Evolutionary conservation across 1,139 yeast species (phyloP).

Genomic region (Magnusiomyces tetraspermus): DNA sequence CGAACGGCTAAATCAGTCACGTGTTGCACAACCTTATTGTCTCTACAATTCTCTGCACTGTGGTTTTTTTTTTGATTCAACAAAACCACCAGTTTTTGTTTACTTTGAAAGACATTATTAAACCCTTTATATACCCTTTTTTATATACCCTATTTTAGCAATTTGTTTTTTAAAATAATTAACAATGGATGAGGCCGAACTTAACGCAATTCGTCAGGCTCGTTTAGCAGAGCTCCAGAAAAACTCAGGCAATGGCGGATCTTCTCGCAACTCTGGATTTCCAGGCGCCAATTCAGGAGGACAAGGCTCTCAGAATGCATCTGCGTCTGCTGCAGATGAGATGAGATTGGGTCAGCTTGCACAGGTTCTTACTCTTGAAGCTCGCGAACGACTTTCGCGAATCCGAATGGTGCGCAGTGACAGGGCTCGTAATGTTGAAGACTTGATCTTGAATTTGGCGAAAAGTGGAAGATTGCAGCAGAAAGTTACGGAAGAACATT

Average conservation of each 20-base stretch:
- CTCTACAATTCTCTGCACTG: no score
- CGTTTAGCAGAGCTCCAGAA: slow-evolving; percentile 73
- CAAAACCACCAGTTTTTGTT: neutral
- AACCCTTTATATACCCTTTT: neutral
- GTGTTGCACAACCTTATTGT: no score
- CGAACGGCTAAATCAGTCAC: no score
- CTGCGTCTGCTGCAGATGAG: slow-evolving; percentile 1
- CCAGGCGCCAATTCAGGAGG: slow-evolving; percentile 9
- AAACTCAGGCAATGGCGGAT: slow-evolving; percentile 28
- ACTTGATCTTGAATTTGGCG: slow-evolving; percentile 62
- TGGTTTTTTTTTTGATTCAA: neutral
- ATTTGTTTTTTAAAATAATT: neutral
- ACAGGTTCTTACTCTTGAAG: slow-evolving; percentile 67
- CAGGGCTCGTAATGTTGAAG: slow-evolving; percentile 73
- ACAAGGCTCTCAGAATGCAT: slow-evolving; percentile 8
- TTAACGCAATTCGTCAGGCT: slow-evolving; percentile 83
- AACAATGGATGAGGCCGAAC: slow-evolving; percentile 54
- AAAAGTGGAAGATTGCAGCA: slow-evolving; percentile 67
- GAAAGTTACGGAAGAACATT: slow-evolving; percentile 66
- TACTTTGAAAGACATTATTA: neutral
- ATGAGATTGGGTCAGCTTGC: slow-evolving; percentile 37
- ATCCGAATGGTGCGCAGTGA: slow-evolving; percentile 87
- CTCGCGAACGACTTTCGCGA: slow-evolving; percentile 79
- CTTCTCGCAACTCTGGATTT: slow-evolving; percentile 18
- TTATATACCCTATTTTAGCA: neutral